Evolutionary conservation across 306 rosid species (phyloP).

Genomic region (Prunus padus): DNA sequence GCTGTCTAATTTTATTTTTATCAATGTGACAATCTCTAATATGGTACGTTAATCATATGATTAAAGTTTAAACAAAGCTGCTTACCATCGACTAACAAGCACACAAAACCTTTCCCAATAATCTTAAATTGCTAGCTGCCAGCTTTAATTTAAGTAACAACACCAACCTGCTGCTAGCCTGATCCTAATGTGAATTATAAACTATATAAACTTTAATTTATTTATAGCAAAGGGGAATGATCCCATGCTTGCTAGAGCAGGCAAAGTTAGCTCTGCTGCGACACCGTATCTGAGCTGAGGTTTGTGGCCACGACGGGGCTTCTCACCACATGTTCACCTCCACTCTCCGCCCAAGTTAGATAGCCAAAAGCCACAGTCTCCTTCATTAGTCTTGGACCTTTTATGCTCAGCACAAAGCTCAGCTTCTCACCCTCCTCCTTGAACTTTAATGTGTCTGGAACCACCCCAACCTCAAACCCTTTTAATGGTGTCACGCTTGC

Average conservation of each 20-base stretch:
- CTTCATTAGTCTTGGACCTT: slow-evolving; percentile 23
- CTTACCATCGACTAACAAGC: background rate
- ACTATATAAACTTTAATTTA: too few species aligned
- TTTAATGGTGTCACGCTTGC: slow-evolving; percentile 40
- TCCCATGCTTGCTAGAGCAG: background rate
- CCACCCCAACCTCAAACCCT: slow-evolving; percentile 39
- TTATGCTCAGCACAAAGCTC: slow-evolving; percentile 45
- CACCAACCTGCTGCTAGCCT: background rate
- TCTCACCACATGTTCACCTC: slow-evolving; percentile 34
- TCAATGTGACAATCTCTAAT: background rate
- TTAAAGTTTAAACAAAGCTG: slow-evolving; percentile 1
- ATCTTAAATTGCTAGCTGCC: background rate
- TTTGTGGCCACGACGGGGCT: slow-evolving; percentile 65
- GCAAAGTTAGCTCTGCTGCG: background rate
- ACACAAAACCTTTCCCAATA: background rate
- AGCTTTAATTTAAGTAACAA: background rate
- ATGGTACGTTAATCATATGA: background rate
- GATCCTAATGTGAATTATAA: background rate
- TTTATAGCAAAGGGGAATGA: background rate
- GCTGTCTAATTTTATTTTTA: background rate
- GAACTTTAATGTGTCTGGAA: slow-evolving; percentile 46
- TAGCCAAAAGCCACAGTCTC: slow-evolving; percentile 39
- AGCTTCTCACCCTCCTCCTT: slow-evolving; percentile 35
- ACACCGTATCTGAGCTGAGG: slow-evolving; percentile 7
- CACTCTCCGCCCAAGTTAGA: slow-evolving; percentile 49